Evolutionary conservation across 1,284 basidiomycete genomes (phyloP), one percentile per base, ranked within the genome.

Genomic region (Cryptococcus sp.): DNA sequence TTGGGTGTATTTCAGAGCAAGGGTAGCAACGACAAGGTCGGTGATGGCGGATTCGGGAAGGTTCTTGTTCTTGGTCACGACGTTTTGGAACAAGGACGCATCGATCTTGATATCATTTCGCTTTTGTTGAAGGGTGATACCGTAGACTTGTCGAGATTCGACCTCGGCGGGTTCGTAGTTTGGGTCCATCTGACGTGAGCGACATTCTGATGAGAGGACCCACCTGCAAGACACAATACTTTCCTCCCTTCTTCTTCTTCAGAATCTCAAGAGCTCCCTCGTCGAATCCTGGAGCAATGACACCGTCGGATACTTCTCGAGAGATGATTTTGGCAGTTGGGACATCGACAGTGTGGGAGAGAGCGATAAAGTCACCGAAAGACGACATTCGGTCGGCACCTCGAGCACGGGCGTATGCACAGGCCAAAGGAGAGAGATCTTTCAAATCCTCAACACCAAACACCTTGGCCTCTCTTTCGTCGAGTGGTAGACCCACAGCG

Each of bases 351-450:
- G 86, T 84, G 53, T 90, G 87, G 31, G 92, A 96, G 11, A 99
- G 83, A 1, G 92, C 95, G 70, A 99, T 95, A 76, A 98, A 96
- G 80, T 99, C 96, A 31, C 95, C 95, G 73, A 98, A 99, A 4
- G 92, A 97, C 2, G 93, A 97, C 95, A 99, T 99, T 55, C 95
- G 87, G 77, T 99, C 96, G 15, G 95, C 96, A 62, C 93, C 87
- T 73, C 96, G 86, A 54, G 95, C 96, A 58, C 96, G 88, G 42
- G 95, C 94, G 70, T 98, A 99, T 1, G 96, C 96, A 56, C 84
- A 84, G 31, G 95, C 95, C 49, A 98, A 82, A 10, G 89, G 86
- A 1, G 92, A 93, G 46, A 99, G 81, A 46, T 87, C 82, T 71
- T 90, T 87, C 57, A 98, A 81, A 71, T 98, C 95, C 53, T 97